Base-by-base conservation (phyloP, 352 stramenopile species). In the Globisporangium nodosum region DNA sequence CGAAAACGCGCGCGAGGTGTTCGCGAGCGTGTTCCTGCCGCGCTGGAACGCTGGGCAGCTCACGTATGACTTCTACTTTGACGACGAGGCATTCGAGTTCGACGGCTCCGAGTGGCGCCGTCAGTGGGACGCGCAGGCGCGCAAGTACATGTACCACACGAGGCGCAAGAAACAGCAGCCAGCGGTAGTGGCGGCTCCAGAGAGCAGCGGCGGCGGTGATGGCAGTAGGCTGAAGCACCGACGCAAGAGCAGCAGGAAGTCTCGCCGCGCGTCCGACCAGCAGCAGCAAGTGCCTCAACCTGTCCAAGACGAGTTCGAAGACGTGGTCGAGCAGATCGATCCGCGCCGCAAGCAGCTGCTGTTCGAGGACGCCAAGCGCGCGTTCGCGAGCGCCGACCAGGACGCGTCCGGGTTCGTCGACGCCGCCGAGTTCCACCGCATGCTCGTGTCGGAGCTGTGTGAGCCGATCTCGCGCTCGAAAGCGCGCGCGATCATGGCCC, bases 31-130 rank as follows among this genome's bases (percentile, higher is more conserved):
- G 15, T 85, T 85, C 46, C 49, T 85, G 9, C 71, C 73, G 11
- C 64, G 67, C 3, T 85, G 75, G 75, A 85, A 85, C 39, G 52
- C 51, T 13, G 75, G 75, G 0, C 37, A 73, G 35, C 50, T 85
- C 42, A 77, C 70, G 5, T 81, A 78, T 50, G 75, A 85, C 30
- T 83, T 81, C 51, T 83, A 81, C 50, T 83, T 78, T 60, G 75
- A 85, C 51, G 73, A 78, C 9, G 71, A 81, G 33, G 59, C 45
- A 12, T 85, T 85, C 33, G 57, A 69, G 33, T 71, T 74, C 18
- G 65, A 78, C n/a, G 66, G 69, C 2, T 52, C 63, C n/a, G 27
- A 59, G 9, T 85, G 69, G 68, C 48, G 64, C 15, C 65, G 74
- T 18, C 56, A 63, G 7, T 85, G 75, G 75, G 47, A 76, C 27